phyloP scores from a whole-genome alignment of 768 basidiomycete genomes.

The Omphalotus guepiniiformis region DNA sequence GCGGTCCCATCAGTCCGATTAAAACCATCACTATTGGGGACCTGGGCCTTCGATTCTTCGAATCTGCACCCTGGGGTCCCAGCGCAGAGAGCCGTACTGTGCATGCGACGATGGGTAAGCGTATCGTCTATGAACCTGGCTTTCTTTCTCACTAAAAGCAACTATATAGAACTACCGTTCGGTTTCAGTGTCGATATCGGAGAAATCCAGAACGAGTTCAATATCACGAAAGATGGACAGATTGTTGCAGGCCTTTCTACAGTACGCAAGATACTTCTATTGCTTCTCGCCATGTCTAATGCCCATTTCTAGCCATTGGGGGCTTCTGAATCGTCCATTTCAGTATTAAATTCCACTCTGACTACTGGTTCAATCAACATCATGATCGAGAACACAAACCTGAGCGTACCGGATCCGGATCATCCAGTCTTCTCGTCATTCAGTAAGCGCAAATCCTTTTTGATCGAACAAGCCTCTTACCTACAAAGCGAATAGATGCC shows the following conservation, averaged over 20 bases:
- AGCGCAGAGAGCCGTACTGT: constrained; percentile 54
- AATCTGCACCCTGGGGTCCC: constrained; percentile 53
- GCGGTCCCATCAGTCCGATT: constrained; percentile 55
- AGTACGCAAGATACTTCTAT: constrained; percentile 26
- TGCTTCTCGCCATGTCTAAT: background rate
- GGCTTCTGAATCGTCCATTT: constrained; percentile 58
- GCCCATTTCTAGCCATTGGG: constrained; percentile 45
- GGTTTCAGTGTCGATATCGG: constrained; percentile 58
- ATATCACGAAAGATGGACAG: constrained; percentile 48
- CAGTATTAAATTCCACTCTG: constrained; percentile 45
- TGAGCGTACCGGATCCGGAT: constrained; percentile 41
- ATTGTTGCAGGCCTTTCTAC: constrained; percentile 58
- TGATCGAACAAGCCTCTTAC: constrained; percentile 2
- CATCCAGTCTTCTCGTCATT: constrained; percentile 54
- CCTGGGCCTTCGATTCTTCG: constrained; percentile 53
- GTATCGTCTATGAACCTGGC: background rate
- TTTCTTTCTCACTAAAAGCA: constrained; percentile 7
- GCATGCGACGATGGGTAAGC: constrained; percentile 51
- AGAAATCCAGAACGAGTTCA: constrained; percentile 63
- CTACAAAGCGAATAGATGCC: constrained; percentile 40
- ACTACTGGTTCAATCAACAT: constrained; percentile 67
- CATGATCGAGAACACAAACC: constrained; percentile 47
- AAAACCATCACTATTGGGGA: constrained; percentile 58
- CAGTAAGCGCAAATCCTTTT: constrained; percentile 37
- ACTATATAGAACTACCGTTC: constrained; percentile 58